A percentile compares a stretch with the other conserved stretches of the same genome.
These are phyloP conservation scores for Elaeis guineensis DNA, from an alignment of 176 grass and related monocot genomes.

Conservation along the genomic window DNA sequence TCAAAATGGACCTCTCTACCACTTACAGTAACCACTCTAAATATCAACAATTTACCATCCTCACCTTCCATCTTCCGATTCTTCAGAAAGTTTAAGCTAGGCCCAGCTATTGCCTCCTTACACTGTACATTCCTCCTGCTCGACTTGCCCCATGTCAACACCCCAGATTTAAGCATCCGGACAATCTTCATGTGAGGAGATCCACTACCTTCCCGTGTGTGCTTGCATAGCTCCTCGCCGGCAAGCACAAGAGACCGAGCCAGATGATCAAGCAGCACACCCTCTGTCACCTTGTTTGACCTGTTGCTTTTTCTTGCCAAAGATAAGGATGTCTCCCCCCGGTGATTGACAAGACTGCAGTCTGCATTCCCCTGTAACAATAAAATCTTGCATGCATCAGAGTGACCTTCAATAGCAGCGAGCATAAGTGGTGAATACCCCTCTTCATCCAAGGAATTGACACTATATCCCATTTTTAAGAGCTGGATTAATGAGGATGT, in stretches of 20 bases:
- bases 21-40: constrained; percentile 34
- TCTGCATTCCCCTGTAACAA: constrained; percentile 34
- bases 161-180: constrained; percentile 41
- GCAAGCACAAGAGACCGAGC: constrained; percentile 28
- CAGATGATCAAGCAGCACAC: constrained; percentile 38
- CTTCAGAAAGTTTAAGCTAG: constrained; percentile 32
- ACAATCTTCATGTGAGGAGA: constrained; percentile 34
- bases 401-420: constrained; percentile 32
- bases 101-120: constrained; percentile 40
- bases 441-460: constrained; percentile 33
- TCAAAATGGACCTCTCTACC: constrained; percentile 55
- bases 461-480: constrained; percentile 44
- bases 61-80: constrained; percentile 19
- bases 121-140: constrained; percentile 44
- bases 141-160: constrained; percentile 41
- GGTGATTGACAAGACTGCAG: constrained; percentile 29
- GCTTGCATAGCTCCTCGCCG: constrained; percentile 48
- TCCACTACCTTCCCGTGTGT: constrained; percentile 34
- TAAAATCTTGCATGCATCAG: constrained; percentile 39
- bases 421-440: constrained; percentile 49
- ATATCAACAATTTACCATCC: constrained; percentile 24
- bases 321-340: constrained; percentile 40
- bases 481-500: constrained; percentile 35
- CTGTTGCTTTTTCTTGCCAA: constrained; percentile 28
- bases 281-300: constrained; percentile 37